phyloP scores from a whole-genome alignment of 441 rosid genomes.

The Viola pubescens region DNA sequence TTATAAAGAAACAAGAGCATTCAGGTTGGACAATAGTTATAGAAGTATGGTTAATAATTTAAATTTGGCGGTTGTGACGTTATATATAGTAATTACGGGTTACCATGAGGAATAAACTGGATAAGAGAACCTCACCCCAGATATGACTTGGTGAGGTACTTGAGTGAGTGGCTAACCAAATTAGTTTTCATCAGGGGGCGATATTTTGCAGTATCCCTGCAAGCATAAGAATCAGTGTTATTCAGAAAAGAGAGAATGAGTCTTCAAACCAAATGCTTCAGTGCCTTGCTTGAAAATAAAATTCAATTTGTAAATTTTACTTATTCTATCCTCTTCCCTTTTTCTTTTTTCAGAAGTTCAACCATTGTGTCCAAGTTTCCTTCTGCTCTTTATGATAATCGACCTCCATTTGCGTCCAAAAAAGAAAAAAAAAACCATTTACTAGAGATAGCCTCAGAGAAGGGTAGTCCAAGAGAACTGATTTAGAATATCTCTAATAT shows the following conservation, averaged over 20 bases:
- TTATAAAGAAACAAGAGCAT: background rate
- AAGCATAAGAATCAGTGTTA: conserved; percentile 5
- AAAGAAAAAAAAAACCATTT: background rate
- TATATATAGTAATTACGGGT: background rate
- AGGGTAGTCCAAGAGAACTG: no score
- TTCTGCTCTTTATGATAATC: no score
- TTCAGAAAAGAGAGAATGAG: background rate
- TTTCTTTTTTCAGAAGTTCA: no score
- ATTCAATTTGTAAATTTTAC: background rate
- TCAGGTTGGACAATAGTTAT: background rate
- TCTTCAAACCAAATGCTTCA: background rate
- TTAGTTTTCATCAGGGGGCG: conserved; percentile 69
- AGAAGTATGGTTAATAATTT: no score
- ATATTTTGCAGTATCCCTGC: conserved; percentile 78
- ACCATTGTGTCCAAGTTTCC: no score
- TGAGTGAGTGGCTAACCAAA: conserved; percentile 69
- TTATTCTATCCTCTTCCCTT: no score
- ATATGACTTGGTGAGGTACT: conserved; percentile 53
- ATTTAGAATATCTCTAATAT: background rate
- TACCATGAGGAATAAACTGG: background rate
- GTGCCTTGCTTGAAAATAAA: background rate
- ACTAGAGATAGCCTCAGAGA: background rate
- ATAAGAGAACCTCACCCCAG: conserved; percentile 47
- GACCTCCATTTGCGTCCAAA: background rate
- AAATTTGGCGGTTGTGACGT: background rate